Conservation (phyloP, 176 grass and related monocot species). For the Avena eriantha region DNA sequence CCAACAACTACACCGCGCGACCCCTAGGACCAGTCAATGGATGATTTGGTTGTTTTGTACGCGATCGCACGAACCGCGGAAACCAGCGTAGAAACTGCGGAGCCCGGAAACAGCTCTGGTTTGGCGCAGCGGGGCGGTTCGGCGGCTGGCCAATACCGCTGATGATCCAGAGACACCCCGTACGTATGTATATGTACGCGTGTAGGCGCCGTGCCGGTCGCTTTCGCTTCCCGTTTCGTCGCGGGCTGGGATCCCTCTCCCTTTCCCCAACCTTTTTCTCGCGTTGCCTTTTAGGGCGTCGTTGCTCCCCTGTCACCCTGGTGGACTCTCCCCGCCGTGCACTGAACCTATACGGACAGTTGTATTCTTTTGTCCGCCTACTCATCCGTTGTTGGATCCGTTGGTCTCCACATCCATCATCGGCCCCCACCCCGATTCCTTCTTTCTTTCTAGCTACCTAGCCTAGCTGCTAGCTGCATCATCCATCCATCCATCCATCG, state of each 20-base stretch:
- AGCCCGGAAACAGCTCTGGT: constrained; percentile 26
- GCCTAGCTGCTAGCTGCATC: constrained; percentile 8
- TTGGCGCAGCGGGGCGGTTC: constrained; percentile 31
- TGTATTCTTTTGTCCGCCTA: constrained; percentile 21
- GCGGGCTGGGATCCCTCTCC: constrained; percentile 14
- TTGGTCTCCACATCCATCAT: background rate
- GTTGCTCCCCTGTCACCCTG: constrained; percentile 47
- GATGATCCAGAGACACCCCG: constrained; percentile 2
- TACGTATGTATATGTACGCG: background rate
- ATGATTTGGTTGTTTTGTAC: background rate
- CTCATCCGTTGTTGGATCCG: background rate
- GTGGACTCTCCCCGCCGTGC: constrained; percentile 42
- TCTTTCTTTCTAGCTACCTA: background rate
- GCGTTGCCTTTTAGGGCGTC: constrained; percentile 29
- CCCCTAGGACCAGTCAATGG: background rate
- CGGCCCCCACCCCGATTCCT: background rate
- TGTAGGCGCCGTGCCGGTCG: background rate
- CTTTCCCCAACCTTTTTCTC: background rate
- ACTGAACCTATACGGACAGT: constrained; percentile 41
- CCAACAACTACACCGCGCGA: background rate
- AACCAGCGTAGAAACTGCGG: background rate
- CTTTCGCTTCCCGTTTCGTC: constrained; percentile 37
- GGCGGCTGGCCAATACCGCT: constrained; percentile 36
- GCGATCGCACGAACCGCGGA: too few relatives aligned
- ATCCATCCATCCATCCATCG: background rate